These are phyloP conservation scores for Fusarium mexicanum DNA, from an alignment of 2,329 filamentous ascomycete species.

Conservation along the genomic window DNA sequence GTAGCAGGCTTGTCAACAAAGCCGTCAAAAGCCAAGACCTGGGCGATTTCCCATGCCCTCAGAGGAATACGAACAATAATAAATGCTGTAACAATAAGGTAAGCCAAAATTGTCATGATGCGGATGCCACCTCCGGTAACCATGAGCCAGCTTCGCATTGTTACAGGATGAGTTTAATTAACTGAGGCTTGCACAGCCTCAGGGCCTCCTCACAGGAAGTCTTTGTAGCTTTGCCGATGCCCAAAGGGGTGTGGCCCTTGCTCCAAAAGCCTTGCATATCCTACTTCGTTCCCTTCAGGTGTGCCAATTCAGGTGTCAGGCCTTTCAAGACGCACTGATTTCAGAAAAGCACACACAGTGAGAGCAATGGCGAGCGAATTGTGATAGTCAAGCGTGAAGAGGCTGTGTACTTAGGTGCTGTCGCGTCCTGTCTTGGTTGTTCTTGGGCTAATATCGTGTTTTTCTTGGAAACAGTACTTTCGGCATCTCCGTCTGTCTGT, in stretches of 20 bases:
- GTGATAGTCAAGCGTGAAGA: neutral
- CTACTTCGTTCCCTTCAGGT: constrained; percentile 10
- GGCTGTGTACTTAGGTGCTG: constrained; percentile 8
- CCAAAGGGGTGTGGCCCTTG: constrained; percentile 17
- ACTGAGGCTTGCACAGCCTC: constrained; percentile 37
- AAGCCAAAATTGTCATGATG: neutral
- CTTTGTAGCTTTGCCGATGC: constrained; percentile 27
- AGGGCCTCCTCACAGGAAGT: neutral
- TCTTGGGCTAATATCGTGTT: neutral
- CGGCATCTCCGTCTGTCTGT: constrained; percentile 7
- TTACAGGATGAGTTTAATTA: constrained; percentile 36
- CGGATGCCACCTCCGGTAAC: constrained; percentile 5
- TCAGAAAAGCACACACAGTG: neutral
- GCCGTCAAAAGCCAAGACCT: constrained; percentile 17
- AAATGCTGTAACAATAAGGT: neutral
- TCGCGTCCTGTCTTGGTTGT: constrained; percentile 12
- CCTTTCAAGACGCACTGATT: neutral
- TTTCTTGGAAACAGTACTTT: constrained; percentile 5
- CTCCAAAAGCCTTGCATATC: constrained; percentile 1
- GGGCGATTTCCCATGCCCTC: neutral
- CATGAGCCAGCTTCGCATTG: constrained; percentile 20
- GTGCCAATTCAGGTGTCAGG: neutral
- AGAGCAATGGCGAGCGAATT: neutral
- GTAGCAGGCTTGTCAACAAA: neutral
- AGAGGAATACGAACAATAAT: neutral